Conservation (phyloP, 1,284 basidiomycete genomes). For the Trichosporon inkin region DNA sequence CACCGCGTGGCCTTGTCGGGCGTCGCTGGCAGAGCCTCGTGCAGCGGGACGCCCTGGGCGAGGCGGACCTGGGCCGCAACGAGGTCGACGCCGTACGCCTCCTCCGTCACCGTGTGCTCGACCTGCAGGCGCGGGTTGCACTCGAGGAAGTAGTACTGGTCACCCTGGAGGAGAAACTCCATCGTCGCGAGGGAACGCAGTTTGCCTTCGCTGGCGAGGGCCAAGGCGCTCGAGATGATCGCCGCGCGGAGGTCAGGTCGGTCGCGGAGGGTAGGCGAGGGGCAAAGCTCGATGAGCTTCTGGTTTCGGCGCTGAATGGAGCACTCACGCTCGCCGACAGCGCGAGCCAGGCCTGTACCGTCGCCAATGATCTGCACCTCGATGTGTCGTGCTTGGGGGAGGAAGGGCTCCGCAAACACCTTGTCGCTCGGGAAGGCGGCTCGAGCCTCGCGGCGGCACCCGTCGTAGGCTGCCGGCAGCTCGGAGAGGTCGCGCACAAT, state of each 20-base stretch:
- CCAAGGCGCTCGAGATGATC: constrained; percentile 17
- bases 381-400: constrained; percentile 76
- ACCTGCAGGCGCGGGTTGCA: constrained; percentile 26
- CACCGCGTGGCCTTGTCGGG: constrained; percentile 11
- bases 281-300: constrained; percentile 24
- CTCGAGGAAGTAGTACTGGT: constrained; percentile 22
- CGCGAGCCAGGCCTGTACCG: constrained; percentile 15
- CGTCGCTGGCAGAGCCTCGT: constrained; percentile 9
- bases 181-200: constrained; percentile 20
- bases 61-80: constrained; percentile 23
- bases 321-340: constrained; percentile 24
- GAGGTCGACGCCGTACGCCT: constrained; percentile 24
- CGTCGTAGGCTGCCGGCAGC: constrained; percentile 64
- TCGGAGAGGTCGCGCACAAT: constrained; percentile 55
- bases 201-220: constrained; percentile 18
- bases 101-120: constrained; percentile 25
- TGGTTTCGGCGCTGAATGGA: constrained; percentile 21
- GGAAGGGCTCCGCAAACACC: constrained; percentile 84
- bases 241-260: constrained; percentile 15
- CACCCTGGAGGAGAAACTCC: constrained; percentile 20
- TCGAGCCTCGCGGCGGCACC: constrained; percentile 77
- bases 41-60: constrained; percentile 14
- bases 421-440: constrained; percentile 81
- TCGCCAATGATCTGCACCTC: constrained; percentile 69
- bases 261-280: constrained; percentile 15